phyloP scores from a whole-genome alignment of 2,329 filamentous ascomycete genomes.

The Ascochyta koolunga region DNA sequence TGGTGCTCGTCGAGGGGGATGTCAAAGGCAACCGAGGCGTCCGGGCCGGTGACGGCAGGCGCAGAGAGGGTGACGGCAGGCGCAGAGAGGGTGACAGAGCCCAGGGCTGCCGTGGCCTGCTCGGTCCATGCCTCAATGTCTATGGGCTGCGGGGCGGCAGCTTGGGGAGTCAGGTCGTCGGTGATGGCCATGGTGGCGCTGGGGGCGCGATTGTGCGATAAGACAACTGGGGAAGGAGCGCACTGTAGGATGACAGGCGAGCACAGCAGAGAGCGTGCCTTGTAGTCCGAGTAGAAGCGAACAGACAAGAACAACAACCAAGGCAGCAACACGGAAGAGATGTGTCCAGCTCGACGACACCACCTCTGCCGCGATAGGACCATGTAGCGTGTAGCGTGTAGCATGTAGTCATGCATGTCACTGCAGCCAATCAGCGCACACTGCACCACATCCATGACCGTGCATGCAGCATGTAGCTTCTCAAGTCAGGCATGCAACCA shows the following conservation, averaged over 20 bases:
- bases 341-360: slow-evolving; percentile 21
- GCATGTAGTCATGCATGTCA: slow-evolving; percentile 28
- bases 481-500: too few species aligned
- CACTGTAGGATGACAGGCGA: not conserved
- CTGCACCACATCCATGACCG: slow-evolving; percentile 14
- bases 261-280: not conserved
- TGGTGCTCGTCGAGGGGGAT: slow-evolving; percentile 74
- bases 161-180: slow-evolving; percentile 31
- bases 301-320: slow-evolving; percentile 3
- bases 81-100: slow-evolving; percentile 48
- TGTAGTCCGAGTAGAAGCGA: not conserved
- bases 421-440: slow-evolving; percentile 35
- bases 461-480: not conserved
- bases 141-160: slow-evolving; percentile 38
- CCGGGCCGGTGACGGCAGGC: slow-evolving; percentile 51
- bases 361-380: slow-evolving; percentile 30
- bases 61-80: slow-evolving; percentile 45
- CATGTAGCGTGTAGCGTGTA: slow-evolving; percentile 1
- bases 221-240: not conserved
- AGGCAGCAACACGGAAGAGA: slow-evolving; percentile 10
- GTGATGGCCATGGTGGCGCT: slow-evolving; percentile 43
- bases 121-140: slow-evolving; percentile 58
- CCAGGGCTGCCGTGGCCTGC: slow-evolving; percentile 52
- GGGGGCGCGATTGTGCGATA: slow-evolving; percentile 8
- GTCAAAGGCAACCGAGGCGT: slow-evolving; percentile 68